Conservation (phyloP, 495 filamentous ascomycete species). For the Chaetomium fimeti region DNA sequence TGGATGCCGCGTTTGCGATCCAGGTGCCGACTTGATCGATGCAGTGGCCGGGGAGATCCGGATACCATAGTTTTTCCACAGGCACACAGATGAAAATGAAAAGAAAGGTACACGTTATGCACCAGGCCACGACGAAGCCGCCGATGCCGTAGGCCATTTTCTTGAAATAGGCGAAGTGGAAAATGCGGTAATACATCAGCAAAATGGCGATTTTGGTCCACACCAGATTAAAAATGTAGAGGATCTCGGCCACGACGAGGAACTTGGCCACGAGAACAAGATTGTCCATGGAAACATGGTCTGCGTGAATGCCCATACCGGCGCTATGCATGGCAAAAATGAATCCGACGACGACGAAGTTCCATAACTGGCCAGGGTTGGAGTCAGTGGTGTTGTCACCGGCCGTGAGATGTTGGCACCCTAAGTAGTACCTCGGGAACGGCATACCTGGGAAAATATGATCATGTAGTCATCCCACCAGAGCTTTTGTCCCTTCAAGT, state of each 20-base stretch:
- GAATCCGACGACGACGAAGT: constrained; percentile 17
- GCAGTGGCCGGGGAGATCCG: constrained; percentile 17
- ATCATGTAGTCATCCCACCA: constrained; percentile 24
- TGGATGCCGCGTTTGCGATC: constrained; percentile 20
- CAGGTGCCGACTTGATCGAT: constrained; percentile 22
- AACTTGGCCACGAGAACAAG: constrained; percentile 20
- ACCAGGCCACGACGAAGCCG: constrained; percentile 19
- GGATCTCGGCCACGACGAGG: constrained; percentile 18
- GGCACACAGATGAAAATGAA: constrained; percentile 22
- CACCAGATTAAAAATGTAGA: constrained; percentile 19
- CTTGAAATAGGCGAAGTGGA: constrained; percentile 21
- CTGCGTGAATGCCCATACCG: constrained; percentile 23
- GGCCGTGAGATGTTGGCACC: neutral
- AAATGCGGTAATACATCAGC: constrained; percentile 23
- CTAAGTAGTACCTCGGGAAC: neutral
- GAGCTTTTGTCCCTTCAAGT: constrained; percentile 17
- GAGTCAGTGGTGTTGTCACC: neutral
- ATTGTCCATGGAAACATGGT: constrained; percentile 14
- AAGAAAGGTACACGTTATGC: constrained; percentile 13
- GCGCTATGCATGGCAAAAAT: constrained; percentile 20
- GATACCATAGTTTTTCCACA: constrained; percentile 22
- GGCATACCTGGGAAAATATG: constrained; percentile 18
- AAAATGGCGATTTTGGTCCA: constrained; percentile 18
- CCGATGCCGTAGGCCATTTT: constrained; percentile 21
- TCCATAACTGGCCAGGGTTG: constrained; percentile 7